Percentiles rank a stretch among this genome's conserved stretches.
phyloP scores from a whole-genome alignment of 305 asterid species.

The Ajuga reptans region DNA sequence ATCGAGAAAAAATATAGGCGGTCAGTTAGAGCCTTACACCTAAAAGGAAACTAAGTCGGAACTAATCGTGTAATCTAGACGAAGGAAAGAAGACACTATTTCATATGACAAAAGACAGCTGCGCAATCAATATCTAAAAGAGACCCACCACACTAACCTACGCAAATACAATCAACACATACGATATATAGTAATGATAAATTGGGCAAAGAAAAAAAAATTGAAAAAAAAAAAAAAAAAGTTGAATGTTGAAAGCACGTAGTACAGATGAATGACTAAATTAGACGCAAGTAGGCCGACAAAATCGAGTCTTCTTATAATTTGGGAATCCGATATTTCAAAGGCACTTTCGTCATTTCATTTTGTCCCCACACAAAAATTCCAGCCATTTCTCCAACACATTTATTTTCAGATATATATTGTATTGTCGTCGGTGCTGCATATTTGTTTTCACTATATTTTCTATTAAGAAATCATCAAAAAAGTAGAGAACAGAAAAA shows the following conservation, averaged over 20 bases:
- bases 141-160: neutral
- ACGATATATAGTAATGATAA: too few species aligned
- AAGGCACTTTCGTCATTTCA: constrained; percentile 22
- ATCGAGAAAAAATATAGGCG: too few species aligned
- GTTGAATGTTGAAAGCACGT: neutral
- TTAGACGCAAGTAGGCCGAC: constrained; percentile 27
- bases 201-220: too few species aligned
- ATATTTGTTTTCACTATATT: neutral
- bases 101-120: neutral
- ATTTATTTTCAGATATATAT: neutral
- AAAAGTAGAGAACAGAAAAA: too few species aligned
- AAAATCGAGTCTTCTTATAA: neutral
- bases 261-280: constrained; percentile 10
- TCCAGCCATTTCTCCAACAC: too few species aligned
- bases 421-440: neutral
- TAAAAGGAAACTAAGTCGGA: too few species aligned
- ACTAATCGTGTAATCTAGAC: neutral
- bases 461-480: neutral
- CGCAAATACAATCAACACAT: neutral
- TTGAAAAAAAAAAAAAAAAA: too few species aligned
- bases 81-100: neutral
- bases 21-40: too few species aligned
- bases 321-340: neutral
- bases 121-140: too few species aligned
- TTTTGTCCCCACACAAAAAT: neutral